Base-by-base conservation (phyloP, 2,329 filamentous ascomycete species). In the Chaetomiaceae sp. region DNA sequence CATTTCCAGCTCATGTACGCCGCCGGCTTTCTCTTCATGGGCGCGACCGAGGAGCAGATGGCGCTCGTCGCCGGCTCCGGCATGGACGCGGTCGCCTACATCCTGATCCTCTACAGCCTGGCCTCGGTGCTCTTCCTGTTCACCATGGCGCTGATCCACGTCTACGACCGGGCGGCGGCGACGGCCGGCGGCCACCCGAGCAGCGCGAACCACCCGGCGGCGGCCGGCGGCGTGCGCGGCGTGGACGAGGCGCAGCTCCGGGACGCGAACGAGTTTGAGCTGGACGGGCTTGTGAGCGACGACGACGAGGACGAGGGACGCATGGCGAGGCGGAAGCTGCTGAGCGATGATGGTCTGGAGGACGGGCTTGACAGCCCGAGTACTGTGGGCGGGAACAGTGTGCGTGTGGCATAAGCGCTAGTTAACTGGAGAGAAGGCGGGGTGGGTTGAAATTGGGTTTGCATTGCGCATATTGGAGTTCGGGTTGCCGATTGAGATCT, bases 1-100 rank as follows among this genome's bases (percentile, higher is more conserved):
- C 3, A 10, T 1, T 22, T n/a, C 7, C 43, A 43, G 89, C 76
- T 97, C 33, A 78, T 98, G 22, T 95, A 87, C 60, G 89, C 90
- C 6, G 86, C 90, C 3, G 93, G 93, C 1, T 95, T 97, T 69
- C 75, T 98, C 33, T 98, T 98, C 70, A 95, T 97, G 89, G 86
- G 88, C 26, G 91, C 93, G 14, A 97, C 89, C 1, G 93, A 97
- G 64, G 90, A 98, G 68, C 93, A 97, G 67, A 95, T 97, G 87
- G 61, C 73, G 18, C 72, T 96, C 2, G 73, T 97, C 5, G 75
- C 79, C 33, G 72, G 79, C 32, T 84, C 86, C 0, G 76, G 82
- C 49, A 82, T 97, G 59, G 89, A 89, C 20, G 88, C 94, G 60
- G 87, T 97, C 34, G 84, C 90, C 5, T 98, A 97, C 65, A 81